Evolutionary conservation across 306 rosid species (phyloP), one percentile per base, ranked within the genome.

Genomic region (Sechiopsis laciniata): DNA sequence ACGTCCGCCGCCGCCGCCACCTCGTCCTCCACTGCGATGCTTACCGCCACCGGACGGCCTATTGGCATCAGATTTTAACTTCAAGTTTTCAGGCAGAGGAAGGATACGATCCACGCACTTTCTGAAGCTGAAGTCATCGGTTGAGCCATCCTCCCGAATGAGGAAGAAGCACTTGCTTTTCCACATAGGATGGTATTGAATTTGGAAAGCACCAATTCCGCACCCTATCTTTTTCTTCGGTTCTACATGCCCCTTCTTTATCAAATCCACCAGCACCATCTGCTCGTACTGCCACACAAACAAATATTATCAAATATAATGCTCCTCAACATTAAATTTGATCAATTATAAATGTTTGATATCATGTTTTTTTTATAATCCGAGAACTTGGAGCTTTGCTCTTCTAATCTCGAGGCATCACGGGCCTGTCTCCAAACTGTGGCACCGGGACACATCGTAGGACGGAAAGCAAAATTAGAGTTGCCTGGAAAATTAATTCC

Each of bases 51-150:
- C 84, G 15, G 87, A 80, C 54, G 79, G 82, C 79, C 20, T 84
- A 80, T 88, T 85, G 22, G 73, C 90, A n/a, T 80, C 87, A 37
- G 71, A 20, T 66, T 80, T 82, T 66, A 77, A 16, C 61, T 83
- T 89, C 96, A 93, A 82, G 69, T 80, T 86, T 61, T 85, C 91
- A 4, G 98, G 98, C 85, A 93, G 77, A 52, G 96, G 93, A 72
- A 84, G 87, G 50, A 93, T 90, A 40, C 72, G 86, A 81, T 93
- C 86, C 50, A 90, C 93, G 45, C 97, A 93, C 84, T 90, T 93
- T 35, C 98, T 82, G 83, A 90, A 93, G 87, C 98, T 88, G 72
- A 93, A 93, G 74, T 93, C 96, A 76, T 93, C 96, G 11, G 56
- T 71, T 6, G 88, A 82, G 40, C 62, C 87, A 76, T 93, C 93